Evolutionary conservation across 805 yeast genomes (phyloP), one percentile per base, ranked within the genome.

Genomic region (Teunomyces pallodes): DNA sequence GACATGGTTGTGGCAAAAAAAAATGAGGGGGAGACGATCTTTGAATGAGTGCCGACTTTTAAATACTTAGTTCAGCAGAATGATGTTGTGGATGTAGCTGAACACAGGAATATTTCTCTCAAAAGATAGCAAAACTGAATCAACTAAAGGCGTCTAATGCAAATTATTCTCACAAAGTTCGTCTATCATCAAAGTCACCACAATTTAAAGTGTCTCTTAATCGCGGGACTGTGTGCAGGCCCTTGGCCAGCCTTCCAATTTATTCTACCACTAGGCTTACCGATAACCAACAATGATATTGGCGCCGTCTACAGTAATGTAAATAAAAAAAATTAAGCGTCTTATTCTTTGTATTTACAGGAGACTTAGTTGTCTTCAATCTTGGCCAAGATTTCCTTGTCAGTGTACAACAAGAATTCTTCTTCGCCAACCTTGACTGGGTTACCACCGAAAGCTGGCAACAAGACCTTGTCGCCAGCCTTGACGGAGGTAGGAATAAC

Each of bases 391-490:
- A 92, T 88, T 74, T 92, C 99, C 62, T 87, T 76, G 74, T 94
- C 98, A 69, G 96, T 87, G 82, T 87, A 90, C 62, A 91, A 77
- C 59, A 87, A 78, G 62, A 76, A 84, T 66, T 82, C 87, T 60
- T 91, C 96, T 52, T 87, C 90, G 59, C 88, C 91, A 60, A 94
- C 81, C 75, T 87, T 90, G 70, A 94, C 81, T 54, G 89, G 74
- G 56, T 90, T 83, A 49, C 99, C 99, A 52, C 99, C 99, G 59
- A 87, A 92, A 50, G 86, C 82, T 55, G 98, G 98, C 65, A 94
- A 89, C 76, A 94, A 77, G 42, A 94, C 98, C 61, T 85, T 83
- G 76, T 94, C 99, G 61, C 99, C 99, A 42, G 87, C 83, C 65
- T 82, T 75, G 50, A 94, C 96, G 57, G 84, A 77, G 51, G 91